Evolutionary conservation across 768 basidiomycete species (phyloP), one percentile per base, ranked within the genome.

Genomic region (Boletus vermiculosoides): DNA sequence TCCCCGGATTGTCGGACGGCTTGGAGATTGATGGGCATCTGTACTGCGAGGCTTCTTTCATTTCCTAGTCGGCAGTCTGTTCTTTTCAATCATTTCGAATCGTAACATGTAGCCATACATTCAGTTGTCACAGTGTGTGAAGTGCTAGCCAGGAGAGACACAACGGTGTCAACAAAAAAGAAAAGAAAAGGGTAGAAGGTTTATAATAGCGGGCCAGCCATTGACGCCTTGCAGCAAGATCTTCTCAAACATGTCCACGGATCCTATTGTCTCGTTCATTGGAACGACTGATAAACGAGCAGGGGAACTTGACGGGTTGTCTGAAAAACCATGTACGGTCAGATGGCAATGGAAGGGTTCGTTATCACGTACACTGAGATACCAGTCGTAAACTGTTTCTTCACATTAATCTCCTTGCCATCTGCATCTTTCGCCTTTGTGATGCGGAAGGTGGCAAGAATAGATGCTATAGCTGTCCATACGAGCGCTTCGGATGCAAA

Each of bases 31-130:
- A 88, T 51, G 95, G 95, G 5, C 65, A 68, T 42, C 41, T 92
- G n/a, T 98, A 90, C 78, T 90, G 83, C 66, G 95, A 98, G 70
- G 91, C 93, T 0, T 88, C 94, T 2, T 97, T 90, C 74, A 91
- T 98, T 66, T 95, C 92, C 46, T 75, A 71, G 45, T 30, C 22
- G 28, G 12, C 18, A 36, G 42, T 16, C 34, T 40, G 28, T 28
- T 28, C 28, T 13, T 18, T 45, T 44, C 31, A 37, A 50, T 41
- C 16, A 34, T 40, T 30, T 34, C 2, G 15, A 22, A 18, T n/a
- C 7, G 20, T 11, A 22, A 7, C n/a, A 66, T 54, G 20, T 56
- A 48, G n/a, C 18, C 45, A 31, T 63, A 54, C 34, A 54, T 58
- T 16, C 57, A 55, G 31, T 13, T 67, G 49, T 51, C 56, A 40